Percentiles rank a stretch among this genome's conserved stretches.
phyloP scores from a whole-genome alignment of 202 grass and related monocot genomes.

The Setaria viridis region DNA sequence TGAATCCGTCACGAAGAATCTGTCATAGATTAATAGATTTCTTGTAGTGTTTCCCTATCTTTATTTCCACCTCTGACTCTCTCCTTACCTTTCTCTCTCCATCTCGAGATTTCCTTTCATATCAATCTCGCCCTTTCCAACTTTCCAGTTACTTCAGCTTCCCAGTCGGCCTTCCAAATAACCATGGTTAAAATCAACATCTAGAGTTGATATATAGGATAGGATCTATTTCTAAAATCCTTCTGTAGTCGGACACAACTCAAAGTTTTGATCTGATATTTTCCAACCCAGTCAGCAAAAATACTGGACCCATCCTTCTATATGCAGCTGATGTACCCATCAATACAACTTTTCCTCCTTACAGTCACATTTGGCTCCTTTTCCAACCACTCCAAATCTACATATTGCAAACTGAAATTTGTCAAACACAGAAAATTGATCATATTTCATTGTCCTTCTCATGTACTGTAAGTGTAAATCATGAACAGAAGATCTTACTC shows the following conservation, averaged over 20 bases:
- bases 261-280: constrained; percentile 69
- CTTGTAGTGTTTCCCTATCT: too few species aligned
- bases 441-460: constrained; percentile 7
- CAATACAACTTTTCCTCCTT: constrained; percentile 83
- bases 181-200: too few species aligned
- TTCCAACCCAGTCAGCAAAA: constrained; percentile 74
- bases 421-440: constrained; percentile 24
- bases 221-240: not conserved
- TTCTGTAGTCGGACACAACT: constrained; percentile 14
- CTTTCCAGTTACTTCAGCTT: too few species aligned
- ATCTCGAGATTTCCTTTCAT: too few species aligned
- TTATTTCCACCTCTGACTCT: too few species aligned
- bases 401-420: constrained; percentile 35
- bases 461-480: not conserved
- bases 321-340: constrained; percentile 75
- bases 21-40: too few species aligned
- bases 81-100: too few species aligned
- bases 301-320: constrained; percentile 85
- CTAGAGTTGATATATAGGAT: not conserved
- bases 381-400: constrained; percentile 88
- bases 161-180: too few species aligned
- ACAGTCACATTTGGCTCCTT: constrained; percentile 77
- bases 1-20: too few species aligned
- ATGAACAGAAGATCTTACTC: not conserved
- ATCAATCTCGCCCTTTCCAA: too few species aligned